phyloP scores from a whole-genome alignment of 2,329 filamentous ascomycete genomes.

The Pseudodiploospora longispora region DNA sequence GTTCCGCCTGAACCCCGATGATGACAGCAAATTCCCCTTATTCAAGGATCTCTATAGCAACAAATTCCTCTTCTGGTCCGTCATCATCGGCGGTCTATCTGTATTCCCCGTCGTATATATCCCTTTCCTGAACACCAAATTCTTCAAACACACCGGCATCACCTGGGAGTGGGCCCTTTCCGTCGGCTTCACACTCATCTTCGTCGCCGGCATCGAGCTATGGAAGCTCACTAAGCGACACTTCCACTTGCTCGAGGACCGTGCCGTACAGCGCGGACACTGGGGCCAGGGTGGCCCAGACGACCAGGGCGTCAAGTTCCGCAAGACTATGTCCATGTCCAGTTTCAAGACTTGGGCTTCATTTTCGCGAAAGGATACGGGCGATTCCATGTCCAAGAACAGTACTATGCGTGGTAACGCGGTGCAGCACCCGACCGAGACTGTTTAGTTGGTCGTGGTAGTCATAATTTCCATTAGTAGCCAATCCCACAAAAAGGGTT shows the following conservation, averaged over 20 bases:
- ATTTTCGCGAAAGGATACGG: conserved; percentile 33
- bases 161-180: conserved; percentile 70
- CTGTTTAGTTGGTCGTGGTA: too few relatives aligned
- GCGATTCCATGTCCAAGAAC: conserved; percentile 24
- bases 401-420: conserved; percentile 14
- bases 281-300: conserved; percentile 47
- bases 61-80: conserved; percentile 61
- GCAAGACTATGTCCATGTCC: conserved; percentile 42
- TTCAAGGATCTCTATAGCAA: conserved; percentile 61
- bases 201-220: conserved; percentile 57
- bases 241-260: conserved; percentile 43
- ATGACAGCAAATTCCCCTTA: conserved; percentile 42
- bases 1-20: conserved; percentile 55
- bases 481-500: background rate
- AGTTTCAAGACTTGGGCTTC: conserved; percentile 42
- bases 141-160: conserved; percentile 66
- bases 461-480: background rate
- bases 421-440: conserved; percentile 2
- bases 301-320: conserved; percentile 35
- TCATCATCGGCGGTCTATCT: conserved; percentile 50
- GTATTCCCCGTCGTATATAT: conserved; percentile 67
- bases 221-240: conserved; percentile 65
- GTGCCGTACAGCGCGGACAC: conserved; percentile 38
- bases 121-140: conserved; percentile 57
- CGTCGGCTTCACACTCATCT: conserved; percentile 54